phyloP scores from a whole-genome alignment of 2,329 filamentous ascomycete species.

The Fusarium subglutinans region DNA sequence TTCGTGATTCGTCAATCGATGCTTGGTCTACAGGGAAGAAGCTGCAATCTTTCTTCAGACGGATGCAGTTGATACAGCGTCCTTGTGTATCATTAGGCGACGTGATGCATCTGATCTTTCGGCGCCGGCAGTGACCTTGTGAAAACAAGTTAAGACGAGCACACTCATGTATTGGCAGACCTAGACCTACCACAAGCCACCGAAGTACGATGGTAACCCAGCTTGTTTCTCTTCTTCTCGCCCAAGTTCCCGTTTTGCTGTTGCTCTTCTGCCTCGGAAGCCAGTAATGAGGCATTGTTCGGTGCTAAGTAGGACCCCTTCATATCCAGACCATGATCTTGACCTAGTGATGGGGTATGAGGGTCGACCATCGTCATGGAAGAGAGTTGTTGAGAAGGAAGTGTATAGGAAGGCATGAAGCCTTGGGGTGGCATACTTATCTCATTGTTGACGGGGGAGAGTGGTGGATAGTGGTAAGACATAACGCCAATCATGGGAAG shows the following conservation, averaged over 20 bases:
- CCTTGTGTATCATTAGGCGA: conserved; percentile 76
- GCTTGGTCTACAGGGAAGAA: conserved; percentile 90
- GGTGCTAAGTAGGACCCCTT: conserved; percentile 63
- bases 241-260: conserved; percentile 49
- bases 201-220: conserved; percentile 94
- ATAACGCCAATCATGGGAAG: conserved; percentile 46
- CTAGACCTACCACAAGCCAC: conserved; percentile 88
- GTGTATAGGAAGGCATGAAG: conserved; percentile 46
- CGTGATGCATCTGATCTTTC: conserved; percentile 92
- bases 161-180: not conserved
- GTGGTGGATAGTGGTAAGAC: conserved; percentile 61
- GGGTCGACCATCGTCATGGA: conserved; percentile 46
- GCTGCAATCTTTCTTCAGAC: conserved; percentile 92
- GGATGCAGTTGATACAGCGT: conserved; percentile 91
- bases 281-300: conserved; percentile 56
- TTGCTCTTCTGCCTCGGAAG: conserved; percentile 46
- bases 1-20: conserved; percentile 58
- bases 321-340: conserved; percentile 49
- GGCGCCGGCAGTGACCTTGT: conserved; percentile 86
- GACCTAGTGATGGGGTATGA: conserved; percentile 48
- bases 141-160: conserved; percentile 1
- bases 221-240: conserved; percentile 80
- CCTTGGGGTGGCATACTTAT: conserved; percentile 53
- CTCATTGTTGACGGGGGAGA: conserved; percentile 52
- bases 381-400: conserved; percentile 45